Evolutionary conservation across 2,329 filamentous ascomycete genomes (phyloP), one percentile per base, ranked within the genome.

Genomic region (Aureobasidium lini): DNA sequence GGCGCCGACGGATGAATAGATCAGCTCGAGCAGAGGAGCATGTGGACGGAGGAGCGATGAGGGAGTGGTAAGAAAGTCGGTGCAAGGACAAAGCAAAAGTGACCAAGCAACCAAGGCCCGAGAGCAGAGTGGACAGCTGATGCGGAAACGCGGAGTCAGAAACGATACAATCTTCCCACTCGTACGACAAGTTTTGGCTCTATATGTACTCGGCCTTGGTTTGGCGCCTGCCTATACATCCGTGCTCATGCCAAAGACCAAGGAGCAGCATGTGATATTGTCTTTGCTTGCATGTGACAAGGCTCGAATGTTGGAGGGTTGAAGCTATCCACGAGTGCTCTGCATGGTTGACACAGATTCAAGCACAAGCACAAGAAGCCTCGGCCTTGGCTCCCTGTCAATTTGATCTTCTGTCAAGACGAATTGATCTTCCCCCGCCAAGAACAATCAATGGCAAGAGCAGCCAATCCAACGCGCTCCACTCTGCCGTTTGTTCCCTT

Each of bases 1-100:
- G 63, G 79, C 70, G 68, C 65, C 63, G 62, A 53, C 47, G n/a
- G 42, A 39, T 34, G 15, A 18, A 16, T 28, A 8, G 18, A 37
- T 44, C 50, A 57, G n/a, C 13, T n/a, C 10, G 28, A 6, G n/a
- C 9, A 13, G 28, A 47, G 11, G 42, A 1, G 54, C 54, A 57
- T 57, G 43, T 47, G 43, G 50, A 32, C 34, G 40, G 6, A 39
- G 57, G 48, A 56, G 48, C 28, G 29, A 53, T 42, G 43, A 43
- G 13, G 43, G 61, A 18, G 56, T 56, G 31, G 28, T 57, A 32
- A 44, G 44, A 46, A 44, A 44, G 34, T 11, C 47, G 37, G 47
- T 49, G 37, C 28, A 49, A 32, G 50, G 34, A 53, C 44, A 60
- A 59, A 60, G 40, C 60, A 57, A 42, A 36, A 18, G 57, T 52